Evolutionary conservation across 2,329 filamentous ascomycete species (phyloP).

Genomic region (Fusarium stilboides): DNA sequence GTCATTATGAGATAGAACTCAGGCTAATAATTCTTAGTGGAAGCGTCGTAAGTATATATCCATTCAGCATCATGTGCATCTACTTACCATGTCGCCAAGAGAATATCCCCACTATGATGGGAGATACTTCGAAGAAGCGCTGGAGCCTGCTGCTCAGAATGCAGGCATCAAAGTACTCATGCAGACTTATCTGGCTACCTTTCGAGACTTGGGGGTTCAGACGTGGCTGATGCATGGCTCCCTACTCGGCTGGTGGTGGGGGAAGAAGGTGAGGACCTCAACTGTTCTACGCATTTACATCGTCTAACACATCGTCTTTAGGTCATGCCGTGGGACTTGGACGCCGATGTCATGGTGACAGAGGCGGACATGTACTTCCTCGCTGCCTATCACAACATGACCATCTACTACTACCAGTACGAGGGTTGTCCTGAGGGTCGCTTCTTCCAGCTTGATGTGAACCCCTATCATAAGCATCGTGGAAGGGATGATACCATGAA

Average conservation of each 20-base stretch:
- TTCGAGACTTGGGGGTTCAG: slow-evolving; percentile 75
- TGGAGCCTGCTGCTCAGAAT: slow-evolving; percentile 69
- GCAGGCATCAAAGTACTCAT: slow-evolving; percentile 76
- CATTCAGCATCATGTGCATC: neutral
- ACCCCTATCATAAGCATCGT: slow-evolving; percentile 59
- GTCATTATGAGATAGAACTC: accelerated
- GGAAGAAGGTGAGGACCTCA: slow-evolving; percentile 61
- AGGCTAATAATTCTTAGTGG: slow-evolving; percentile 31
- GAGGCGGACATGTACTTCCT: slow-evolving; percentile 76
- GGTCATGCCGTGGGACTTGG: slow-evolving; percentile 84
- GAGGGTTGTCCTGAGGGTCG: slow-evolving; percentile 56
- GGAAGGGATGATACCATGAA: slow-evolving; percentile 59
- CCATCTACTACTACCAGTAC: slow-evolving; percentile 61
- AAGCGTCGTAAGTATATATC: slow-evolving; percentile 40
- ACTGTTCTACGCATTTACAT: neutral
- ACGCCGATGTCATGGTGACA: slow-evolving; percentile 82
- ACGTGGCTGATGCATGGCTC: slow-evolving; percentile 91
- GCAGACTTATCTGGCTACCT: slow-evolving; percentile 79
- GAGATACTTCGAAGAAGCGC: slow-evolving; percentile 58
- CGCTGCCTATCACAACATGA: slow-evolving; percentile 76
- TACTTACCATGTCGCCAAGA: slow-evolving; percentile 40
- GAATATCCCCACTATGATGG: slow-evolving; percentile 54
- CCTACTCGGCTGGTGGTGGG: slow-evolving; percentile 92
- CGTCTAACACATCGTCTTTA: slow-evolving; percentile 50
- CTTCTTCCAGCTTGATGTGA: slow-evolving; percentile 66